Conservation (phyloP, 768 basidiomycete species). For the Suillus discolor region DNA sequence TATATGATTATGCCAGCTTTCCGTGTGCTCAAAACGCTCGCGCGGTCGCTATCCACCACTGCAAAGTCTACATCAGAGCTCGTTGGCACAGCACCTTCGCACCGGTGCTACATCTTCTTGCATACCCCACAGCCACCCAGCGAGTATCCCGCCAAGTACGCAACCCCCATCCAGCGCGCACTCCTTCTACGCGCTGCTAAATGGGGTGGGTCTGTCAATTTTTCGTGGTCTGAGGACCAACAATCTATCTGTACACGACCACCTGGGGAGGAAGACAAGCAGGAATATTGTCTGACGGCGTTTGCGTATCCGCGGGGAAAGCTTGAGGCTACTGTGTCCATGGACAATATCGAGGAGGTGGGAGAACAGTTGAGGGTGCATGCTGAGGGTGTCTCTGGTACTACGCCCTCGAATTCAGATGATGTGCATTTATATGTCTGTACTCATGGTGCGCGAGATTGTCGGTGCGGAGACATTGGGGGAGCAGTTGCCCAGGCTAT, state of each 20-base stretch:
- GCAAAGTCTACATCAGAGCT: constrained; percentile 22
- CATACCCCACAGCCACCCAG: constrained; percentile 51
- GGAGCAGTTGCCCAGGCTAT: constrained; percentile 57
- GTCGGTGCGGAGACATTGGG: constrained; percentile 74
- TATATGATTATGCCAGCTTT: constrained; percentile 3
- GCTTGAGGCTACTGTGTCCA: constrained; percentile 47
- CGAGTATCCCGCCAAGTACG: constrained; percentile 47
- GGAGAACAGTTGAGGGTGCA: constrained; percentile 37
- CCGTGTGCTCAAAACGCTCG: constrained; percentile 2
- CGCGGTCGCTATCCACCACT: not conserved
- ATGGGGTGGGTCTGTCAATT: constrained; percentile 63
- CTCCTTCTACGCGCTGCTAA: constrained; percentile 45
- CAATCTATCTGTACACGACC: constrained; percentile 16
- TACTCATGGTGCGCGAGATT: constrained; percentile 79
- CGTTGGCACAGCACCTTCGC: constrained; percentile 54
- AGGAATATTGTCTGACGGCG: constrained; percentile 45
- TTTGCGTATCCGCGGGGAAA: constrained; percentile 52
- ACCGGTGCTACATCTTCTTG: constrained; percentile 58
- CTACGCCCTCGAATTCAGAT: constrained; percentile 15
- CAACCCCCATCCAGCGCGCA: constrained; percentile 52
- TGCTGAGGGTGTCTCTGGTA: constrained; percentile 19
- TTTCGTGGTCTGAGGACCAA: constrained; percentile 49
- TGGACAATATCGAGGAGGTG: constrained; percentile 54
- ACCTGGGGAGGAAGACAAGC: constrained; percentile 18
- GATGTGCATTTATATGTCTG: constrained; percentile 64